Evolutionary conservation across 495 filamentous ascomycete species (phyloP).

Genomic region (Neurospora terricola): DNA sequence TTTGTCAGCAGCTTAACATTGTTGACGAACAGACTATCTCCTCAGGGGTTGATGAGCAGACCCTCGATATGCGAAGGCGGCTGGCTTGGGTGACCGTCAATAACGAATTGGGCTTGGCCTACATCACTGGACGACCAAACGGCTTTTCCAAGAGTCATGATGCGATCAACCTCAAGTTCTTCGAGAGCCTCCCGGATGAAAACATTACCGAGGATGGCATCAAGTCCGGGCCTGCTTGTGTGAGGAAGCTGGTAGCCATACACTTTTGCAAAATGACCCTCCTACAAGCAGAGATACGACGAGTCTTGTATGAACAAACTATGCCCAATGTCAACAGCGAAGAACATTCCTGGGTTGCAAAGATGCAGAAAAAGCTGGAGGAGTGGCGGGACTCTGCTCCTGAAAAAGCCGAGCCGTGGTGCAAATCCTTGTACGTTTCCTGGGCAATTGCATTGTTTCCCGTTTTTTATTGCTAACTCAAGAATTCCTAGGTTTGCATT

Average conservation of each 20-base stretch:
- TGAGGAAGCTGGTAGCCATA: slow-evolving; percentile 77
- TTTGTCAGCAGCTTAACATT: slow-evolving; percentile 78
- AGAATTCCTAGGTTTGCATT: slow-evolving; percentile 55
- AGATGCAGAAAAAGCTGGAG: slow-evolving; percentile 68
- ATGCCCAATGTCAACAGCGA: slow-evolving; percentile 61
- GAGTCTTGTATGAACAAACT: slow-evolving; percentile 73
- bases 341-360: slow-evolving; percentile 70
- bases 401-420: slow-evolving; percentile 34
- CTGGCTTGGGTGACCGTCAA: slow-evolving; percentile 76
- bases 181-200: slow-evolving; percentile 65
- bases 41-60: slow-evolving; percentile 50
- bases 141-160: slow-evolving; percentile 70
- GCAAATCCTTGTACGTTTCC: slow-evolving; percentile 39
- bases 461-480: not conserved
- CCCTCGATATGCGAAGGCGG: slow-evolving; percentile 80
- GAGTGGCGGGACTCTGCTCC: slow-evolving; percentile 52
- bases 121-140: slow-evolving; percentile 75
- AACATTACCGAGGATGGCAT: slow-evolving; percentile 76
- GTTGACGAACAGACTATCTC: slow-evolving; percentile 76
- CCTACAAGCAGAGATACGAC: slow-evolving; percentile 75
- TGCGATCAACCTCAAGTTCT: slow-evolving; percentile 73
- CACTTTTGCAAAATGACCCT: slow-evolving; percentile 91
- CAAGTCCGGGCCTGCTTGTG: slow-evolving; percentile 50
- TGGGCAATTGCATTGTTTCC: not conserved
- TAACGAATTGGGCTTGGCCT: slow-evolving; percentile 80